Base-by-base conservation (phyloP, 2,329 filamentous ascomycete species). In the Curvularia lunata region DNA sequence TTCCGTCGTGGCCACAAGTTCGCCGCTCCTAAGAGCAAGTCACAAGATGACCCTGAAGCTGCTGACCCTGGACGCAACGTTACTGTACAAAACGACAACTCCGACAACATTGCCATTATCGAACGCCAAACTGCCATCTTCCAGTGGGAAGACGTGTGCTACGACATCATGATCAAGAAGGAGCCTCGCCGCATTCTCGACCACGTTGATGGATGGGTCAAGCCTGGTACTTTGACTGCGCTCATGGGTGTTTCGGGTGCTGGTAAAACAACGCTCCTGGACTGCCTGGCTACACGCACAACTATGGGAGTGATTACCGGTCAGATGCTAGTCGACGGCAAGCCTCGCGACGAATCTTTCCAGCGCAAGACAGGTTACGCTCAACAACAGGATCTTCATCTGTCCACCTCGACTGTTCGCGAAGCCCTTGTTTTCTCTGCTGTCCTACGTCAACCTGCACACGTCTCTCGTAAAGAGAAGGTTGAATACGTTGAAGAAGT, bases 191-290 rank as follows among this genome's bases (percentile, higher is more conserved):
- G 89, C 42, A 90, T 97, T 68, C 81, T 97, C 58, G 88, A 97
- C 68, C 82, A 95, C 61, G 91, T 97, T 12, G 90, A 96, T 71
- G 93, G 93, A 34, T 97, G 91, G 91, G 92, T 97, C 58, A 95
- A 96, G 77, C 93, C 93, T 3, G 93, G 93, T 58, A 96, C 91
- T 16, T 77, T 96, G 52, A 74, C 92, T 12, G 92, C 91, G 38
- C 82, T 96, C 3, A 97, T 97, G 92, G 91, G 92, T 79, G 91
- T 93, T 7, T 92, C 90, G 30, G 92, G 93, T 65, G 93, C 93
- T n/a, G 93, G 93, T 57, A 97, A 97, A 78, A 97, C 93, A 0
- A 97, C 93, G 1, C 84, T 97, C 27, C 80, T 97, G 30, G 91
- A 97, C 77, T 91, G 91, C 34, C 83, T 97, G 63, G 93, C 93